A percentile compares a stretch with the other conserved stretches of the same genome.
Evolutionary conservation across 768 basidiomycete genomes (phyloP).

Genomic region (Goffeauzyma gilvescens): DNA sequence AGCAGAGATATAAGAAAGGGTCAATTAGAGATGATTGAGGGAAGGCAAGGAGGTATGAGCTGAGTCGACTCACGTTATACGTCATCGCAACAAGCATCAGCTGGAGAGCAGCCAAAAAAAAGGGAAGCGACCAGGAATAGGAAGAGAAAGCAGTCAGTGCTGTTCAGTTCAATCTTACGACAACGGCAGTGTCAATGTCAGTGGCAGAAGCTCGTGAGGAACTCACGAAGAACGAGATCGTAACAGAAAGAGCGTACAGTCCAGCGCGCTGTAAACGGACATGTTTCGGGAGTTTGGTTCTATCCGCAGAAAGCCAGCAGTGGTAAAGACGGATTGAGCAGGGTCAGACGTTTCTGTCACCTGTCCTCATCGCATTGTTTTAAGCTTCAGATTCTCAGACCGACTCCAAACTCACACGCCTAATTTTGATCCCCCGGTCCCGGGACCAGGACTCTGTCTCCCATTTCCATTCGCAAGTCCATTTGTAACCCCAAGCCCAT

Average conservation of each 20-base stretch:
- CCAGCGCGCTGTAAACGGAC: slow-evolving; percentile 18
- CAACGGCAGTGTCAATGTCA: background rate
- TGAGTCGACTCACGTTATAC: slow-evolving; percentile 56
- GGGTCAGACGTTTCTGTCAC: too few relatives aligned
- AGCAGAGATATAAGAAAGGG: too few relatives aligned
- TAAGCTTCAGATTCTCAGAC: too few relatives aligned
- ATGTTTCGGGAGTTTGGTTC: slow-evolving; percentile 8
- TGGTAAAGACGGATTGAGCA: too few relatives aligned
- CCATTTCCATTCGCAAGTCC: slow-evolving; percentile 9
- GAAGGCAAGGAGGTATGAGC: too few relatives aligned
- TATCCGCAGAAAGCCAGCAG: too few relatives aligned
- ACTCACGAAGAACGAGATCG: slow-evolving; percentile 34
- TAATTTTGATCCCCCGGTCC: background rate
- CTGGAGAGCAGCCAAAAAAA: background rate
- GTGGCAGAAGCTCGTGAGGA: background rate
- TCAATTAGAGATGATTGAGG: too few relatives aligned
- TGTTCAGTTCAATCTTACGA: background rate
- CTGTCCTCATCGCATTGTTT: too few relatives aligned
- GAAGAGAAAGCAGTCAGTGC: too few relatives aligned
- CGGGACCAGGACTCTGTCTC: slow-evolving; percentile 5
- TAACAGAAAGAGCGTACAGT: slow-evolving; percentile 57
- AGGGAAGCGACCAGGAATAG: too few relatives aligned
- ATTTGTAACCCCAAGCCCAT: too few relatives aligned
- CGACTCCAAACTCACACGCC: too few relatives aligned
- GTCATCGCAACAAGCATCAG: slow-evolving; percentile 89